Evolutionary conservation across 768 basidiomycete species (phyloP).

Genomic region (Leucosporidium scottii): DNA sequence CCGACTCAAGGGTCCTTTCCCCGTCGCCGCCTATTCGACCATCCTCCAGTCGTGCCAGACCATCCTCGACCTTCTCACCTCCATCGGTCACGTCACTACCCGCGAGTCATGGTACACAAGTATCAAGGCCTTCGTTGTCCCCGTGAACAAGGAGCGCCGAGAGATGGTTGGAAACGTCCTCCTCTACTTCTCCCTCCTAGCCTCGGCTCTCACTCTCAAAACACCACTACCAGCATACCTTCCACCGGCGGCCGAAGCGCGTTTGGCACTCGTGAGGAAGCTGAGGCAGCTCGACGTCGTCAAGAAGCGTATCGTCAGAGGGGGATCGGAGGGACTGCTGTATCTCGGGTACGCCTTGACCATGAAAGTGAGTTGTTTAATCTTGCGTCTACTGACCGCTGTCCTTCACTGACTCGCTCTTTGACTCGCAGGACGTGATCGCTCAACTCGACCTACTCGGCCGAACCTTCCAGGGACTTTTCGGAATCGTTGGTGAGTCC

Average conservation of each 20-base stretch:
- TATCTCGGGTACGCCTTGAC: conserved; percentile 91
- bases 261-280: conserved; percentile 71
- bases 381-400: neutral
- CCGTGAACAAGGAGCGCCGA: conserved; percentile 77
- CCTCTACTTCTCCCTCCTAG: conserved; percentile 72
- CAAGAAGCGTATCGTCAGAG: conserved; percentile 69
- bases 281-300: conserved; percentile 81
- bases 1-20: conserved; percentile 91
- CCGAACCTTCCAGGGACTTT: conserved; percentile 70
- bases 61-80: conserved; percentile 81
- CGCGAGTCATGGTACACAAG: conserved; percentile 70
- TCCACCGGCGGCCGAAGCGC: conserved; percentile 80
- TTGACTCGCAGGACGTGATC: conserved; percentile 58
- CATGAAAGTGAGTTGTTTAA: conserved; percentile 51
- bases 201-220: conserved; percentile 73
- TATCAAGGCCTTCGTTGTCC: conserved; percentile 80
- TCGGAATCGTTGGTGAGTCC: conserved; percentile 56
- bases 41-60: conserved; percentile 49
- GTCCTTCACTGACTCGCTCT: too few species aligned
- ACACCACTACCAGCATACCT: conserved; percentile 93
- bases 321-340: conserved; percentile 68
- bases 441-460: conserved; percentile 79
- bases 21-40: conserved; percentile 60
- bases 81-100: conserved; percentile 95
- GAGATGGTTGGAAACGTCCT: conserved; percentile 92